Evolutionary conservation across 2,329 filamentous ascomycete genomes (phyloP).

Genomic region (Ceratocystis ficicola): DNA sequence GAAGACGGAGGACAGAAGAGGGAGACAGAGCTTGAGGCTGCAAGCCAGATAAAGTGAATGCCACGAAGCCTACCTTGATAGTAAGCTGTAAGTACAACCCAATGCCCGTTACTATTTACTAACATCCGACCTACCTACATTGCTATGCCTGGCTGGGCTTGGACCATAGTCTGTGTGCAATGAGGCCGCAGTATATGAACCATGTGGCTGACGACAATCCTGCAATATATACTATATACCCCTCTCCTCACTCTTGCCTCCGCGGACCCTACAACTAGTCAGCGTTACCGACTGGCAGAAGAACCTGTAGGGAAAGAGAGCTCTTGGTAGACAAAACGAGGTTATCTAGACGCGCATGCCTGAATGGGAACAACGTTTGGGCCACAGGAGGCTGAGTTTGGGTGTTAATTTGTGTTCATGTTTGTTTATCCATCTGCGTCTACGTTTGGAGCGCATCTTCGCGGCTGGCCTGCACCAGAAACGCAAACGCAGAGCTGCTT

Average conservation of each 20-base stretch:
- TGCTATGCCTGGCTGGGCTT: neutral
- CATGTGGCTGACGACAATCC: neutral
- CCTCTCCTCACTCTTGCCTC: neutral
- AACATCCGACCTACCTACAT: neutral
- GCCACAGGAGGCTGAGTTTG: neutral
- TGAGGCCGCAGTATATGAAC: neutral
- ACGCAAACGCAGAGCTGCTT: neutral
- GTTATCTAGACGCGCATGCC: neutral
- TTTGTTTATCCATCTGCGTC: no score
- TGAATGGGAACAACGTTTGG: slow-evolving; percentile 2
- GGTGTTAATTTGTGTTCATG: neutral
- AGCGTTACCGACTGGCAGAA: neutral
- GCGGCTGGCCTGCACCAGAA: neutral
- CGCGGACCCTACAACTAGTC: neutral
- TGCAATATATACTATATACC: neutral
- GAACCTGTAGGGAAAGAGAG: neutral
- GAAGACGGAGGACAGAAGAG: neutral
- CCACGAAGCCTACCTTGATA: neutral
- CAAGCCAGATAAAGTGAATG: no score
- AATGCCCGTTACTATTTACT: neutral
- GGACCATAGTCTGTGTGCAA: neutral
- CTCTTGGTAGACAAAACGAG: no score
- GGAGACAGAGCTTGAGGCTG: neutral
- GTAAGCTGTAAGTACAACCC: neutral
- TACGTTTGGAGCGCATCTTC: neutral